Conservation (phyloP, 2,329 filamentous ascomycete genomes). For the Cladosporium sp. region DNA sequence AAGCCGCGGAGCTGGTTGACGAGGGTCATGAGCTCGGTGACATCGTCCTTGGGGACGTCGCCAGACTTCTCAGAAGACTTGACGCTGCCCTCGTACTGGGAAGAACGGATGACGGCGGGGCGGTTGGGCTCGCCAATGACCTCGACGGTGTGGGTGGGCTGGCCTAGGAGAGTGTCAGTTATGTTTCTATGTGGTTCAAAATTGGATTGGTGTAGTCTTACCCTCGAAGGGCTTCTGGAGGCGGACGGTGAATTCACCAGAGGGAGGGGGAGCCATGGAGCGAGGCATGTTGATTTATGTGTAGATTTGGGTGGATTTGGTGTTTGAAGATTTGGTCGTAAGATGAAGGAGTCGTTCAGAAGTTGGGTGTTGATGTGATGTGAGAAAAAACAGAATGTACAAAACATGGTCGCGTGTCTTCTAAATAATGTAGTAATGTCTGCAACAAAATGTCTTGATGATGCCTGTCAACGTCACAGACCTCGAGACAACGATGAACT, state of each 20-base stretch:
- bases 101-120: conserved; percentile 32
- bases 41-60: conserved; percentile 38
- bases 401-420: not conserved
- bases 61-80: conserved; percentile 36
- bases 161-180: conserved; percentile 26
- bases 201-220: conserved; percentile 10
- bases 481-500: not conserved
- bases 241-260: conserved; percentile 31
- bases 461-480: conserved; percentile 7
- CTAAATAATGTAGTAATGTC: conserved; percentile 9
- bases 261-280: conserved; percentile 32
- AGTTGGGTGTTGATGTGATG: not conserved
- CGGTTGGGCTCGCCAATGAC: conserved; percentile 40
- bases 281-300: conserved; percentile 30
- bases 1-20: conserved; percentile 36
- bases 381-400: not conserved
- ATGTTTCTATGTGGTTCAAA: not conserved
- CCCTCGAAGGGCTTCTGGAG: conserved; percentile 33
- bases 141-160: conserved; percentile 31
- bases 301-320: not conserved
- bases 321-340: not conserved
- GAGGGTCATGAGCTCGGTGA: conserved; percentile 37
- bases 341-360: not conserved
- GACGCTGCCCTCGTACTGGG: conserved; percentile 28
- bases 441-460: conserved; percentile 2